phyloP scores from a whole-genome alignment of 2,329 filamentous ascomycete species.

The Penicillium concentricum region DNA sequence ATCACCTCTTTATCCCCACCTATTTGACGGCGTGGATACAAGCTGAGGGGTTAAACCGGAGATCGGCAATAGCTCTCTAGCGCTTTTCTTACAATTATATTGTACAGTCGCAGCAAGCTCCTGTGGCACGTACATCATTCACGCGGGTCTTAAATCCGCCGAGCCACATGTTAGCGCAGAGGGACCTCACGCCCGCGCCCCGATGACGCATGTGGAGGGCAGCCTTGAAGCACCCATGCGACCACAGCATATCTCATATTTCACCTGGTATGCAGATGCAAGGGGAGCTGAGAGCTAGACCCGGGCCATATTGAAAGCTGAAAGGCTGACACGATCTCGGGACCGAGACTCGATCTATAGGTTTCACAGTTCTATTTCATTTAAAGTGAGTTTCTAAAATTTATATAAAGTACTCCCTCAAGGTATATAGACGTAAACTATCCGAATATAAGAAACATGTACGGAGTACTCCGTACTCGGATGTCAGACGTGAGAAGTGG shows the following conservation, averaged over 20 bases:
- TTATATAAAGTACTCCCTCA: too few relatives aligned
- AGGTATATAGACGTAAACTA: background rate
- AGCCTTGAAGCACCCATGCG: slow-evolving; percentile 1
- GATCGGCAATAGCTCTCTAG: slow-evolving; percentile 1
- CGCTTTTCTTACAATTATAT: background rate
- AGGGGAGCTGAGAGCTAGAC: slow-evolving; percentile 19
- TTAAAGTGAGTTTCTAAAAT: too few relatives aligned
- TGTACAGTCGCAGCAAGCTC: slow-evolving; percentile 1
- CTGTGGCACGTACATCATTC: slow-evolving; percentile 5
- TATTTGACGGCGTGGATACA: background rate
- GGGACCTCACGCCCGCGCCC: slow-evolving; percentile 9
- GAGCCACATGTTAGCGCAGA: slow-evolving; percentile 12
- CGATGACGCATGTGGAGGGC: slow-evolving; percentile 25
- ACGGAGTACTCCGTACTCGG: background rate
- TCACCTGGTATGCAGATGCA: slow-evolving; percentile 22
- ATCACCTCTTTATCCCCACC: background rate
- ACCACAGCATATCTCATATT: slow-evolving; percentile 2
- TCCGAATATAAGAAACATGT: background rate
- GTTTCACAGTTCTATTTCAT: slow-evolving; percentile 1
- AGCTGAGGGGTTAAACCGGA: background rate
- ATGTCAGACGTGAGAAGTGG: background rate
- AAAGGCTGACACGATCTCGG: slow-evolving; percentile 15
- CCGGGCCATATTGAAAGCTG: slow-evolving; percentile 15
- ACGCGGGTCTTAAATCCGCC: slow-evolving; percentile 13
- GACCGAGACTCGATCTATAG: slow-evolving; percentile 16